These are phyloP conservation scores for Neurospora pannonica DNA, from an alignment of 495 filamentous ascomycete species.

Conservation along the genomic window DNA sequence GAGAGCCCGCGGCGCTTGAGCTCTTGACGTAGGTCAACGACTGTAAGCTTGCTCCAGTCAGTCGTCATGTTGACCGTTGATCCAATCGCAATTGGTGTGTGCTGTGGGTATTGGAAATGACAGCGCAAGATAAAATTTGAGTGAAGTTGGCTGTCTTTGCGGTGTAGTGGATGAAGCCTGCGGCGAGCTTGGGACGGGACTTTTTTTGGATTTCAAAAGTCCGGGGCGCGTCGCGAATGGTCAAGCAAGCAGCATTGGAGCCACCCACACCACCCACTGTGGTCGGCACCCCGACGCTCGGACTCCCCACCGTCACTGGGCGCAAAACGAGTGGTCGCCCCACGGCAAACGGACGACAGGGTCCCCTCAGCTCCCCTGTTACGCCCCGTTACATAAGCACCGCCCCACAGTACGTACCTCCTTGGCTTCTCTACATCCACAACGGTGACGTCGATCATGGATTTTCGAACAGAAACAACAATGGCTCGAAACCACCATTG, in stretches of 20 bases:
- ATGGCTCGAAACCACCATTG: background rate
- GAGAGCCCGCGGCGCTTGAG: slow-evolving; percentile 47
- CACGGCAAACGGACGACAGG: background rate
- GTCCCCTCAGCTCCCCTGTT: background rate
- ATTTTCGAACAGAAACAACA: background rate
- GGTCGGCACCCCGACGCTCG: background rate
- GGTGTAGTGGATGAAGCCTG: background rate
- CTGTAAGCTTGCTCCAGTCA: slow-evolving; percentile 49
- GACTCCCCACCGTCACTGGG: background rate
- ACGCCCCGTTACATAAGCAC: background rate
- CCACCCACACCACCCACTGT: background rate
- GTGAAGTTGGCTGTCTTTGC: background rate
- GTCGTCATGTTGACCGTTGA: slow-evolving; percentile 33
- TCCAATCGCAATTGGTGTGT: background rate
- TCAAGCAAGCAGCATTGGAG: background rate
- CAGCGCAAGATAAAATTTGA: background rate
- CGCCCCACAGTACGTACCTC: background rate
- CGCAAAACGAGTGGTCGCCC: background rate
- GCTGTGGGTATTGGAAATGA: background rate
- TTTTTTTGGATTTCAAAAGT: background rate
- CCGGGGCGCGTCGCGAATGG: background rate
- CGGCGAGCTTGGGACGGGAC: background rate
- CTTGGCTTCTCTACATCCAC: background rate
- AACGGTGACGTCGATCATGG: background rate
- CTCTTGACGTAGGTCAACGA: slow-evolving; percentile 49